Evolutionary conservation across 768 basidiomycete species (phyloP).

Genomic region (Dentipellis fragilis): DNA sequence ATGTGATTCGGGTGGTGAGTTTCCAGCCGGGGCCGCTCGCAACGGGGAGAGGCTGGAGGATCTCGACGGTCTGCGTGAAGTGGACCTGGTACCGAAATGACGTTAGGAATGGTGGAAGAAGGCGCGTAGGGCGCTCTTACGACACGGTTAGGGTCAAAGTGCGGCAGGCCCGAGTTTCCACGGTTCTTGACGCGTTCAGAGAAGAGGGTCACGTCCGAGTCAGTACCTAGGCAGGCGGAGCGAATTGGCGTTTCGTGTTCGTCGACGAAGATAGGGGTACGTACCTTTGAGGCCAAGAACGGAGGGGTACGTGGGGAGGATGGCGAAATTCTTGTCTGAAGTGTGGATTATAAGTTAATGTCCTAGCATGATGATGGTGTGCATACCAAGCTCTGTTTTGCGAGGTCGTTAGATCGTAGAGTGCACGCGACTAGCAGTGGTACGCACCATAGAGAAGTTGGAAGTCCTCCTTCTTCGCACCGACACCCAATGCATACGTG

Average conservation of each 20-base stretch:
- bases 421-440: not conserved
- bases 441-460: slow-evolving; percentile 60
- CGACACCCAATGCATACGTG: slow-evolving; percentile 71
- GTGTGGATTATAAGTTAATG: not conserved
- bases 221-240: slow-evolving; percentile 29
- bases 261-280: not conserved
- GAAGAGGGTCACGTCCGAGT: slow-evolving; percentile 64
- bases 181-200: slow-evolving; percentile 31
- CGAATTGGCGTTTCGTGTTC: not conserved
- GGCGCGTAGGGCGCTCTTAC: slow-evolving; percentile 29
- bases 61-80: slow-evolving; percentile 69
- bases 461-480: slow-evolving; percentile 67
- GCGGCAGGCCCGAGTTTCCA: slow-evolving; percentile 48
- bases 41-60: slow-evolving; percentile 66
- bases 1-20: slow-evolving; percentile 52
- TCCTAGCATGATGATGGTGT: not conserved
- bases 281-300: slow-evolving; percentile 63
- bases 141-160: slow-evolving; percentile 56
- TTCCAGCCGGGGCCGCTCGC: slow-evolving; percentile 77
- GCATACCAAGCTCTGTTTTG: slow-evolving; percentile 22
- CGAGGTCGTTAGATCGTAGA: not conserved
- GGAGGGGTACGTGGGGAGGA: slow-evolving; percentile 81
- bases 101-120: not conserved
- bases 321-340: slow-evolving; percentile 56
- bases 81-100: slow-evolving; percentile 45